Percentiles rank a stretch among this genome's conserved stretches.
Conservation (phyloP, 129 eudicot species). For the Cynara cardunculus region DNA sequence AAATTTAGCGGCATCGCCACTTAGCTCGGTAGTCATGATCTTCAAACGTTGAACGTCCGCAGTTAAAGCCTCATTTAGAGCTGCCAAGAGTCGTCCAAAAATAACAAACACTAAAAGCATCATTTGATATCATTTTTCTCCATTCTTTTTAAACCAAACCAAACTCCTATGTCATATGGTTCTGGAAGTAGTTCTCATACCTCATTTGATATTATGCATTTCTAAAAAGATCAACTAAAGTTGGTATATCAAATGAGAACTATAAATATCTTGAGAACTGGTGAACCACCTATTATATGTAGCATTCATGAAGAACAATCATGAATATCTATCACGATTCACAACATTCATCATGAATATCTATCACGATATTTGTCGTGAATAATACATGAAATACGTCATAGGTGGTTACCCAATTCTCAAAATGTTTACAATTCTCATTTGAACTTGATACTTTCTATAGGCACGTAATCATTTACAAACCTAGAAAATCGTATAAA, state of each 20-base stretch:
- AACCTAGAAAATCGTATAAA: neutral
- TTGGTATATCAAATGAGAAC: too few species aligned
- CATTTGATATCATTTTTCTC: neutral
- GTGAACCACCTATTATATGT: neutral
- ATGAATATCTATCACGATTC: neutral
- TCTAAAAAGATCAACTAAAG: neutral
- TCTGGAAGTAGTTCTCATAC: neutral
- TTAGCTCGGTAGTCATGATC: conserved; percentile 16
- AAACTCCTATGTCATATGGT: neutral
- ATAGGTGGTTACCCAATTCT: neutral
- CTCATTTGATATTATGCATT: neutral
- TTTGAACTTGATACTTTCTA: neutral
- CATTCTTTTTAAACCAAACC: neutral
- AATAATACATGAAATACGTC: neutral
- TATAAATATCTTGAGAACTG: too few species aligned
- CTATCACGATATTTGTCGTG: neutral
- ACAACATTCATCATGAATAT: neutral
- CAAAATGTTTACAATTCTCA: neutral
- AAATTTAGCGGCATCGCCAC: conserved; percentile 14
- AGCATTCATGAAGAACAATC: neutral
- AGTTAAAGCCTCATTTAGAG: conserved; percentile 27
- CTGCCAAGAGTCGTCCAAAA: neutral
- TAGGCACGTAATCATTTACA: neutral
- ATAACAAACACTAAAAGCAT: neutral
- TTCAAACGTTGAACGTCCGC: conserved; percentile 21